Conservation (phyloP, 345 rosid genomes). For the Pistacia vera region DNA sequence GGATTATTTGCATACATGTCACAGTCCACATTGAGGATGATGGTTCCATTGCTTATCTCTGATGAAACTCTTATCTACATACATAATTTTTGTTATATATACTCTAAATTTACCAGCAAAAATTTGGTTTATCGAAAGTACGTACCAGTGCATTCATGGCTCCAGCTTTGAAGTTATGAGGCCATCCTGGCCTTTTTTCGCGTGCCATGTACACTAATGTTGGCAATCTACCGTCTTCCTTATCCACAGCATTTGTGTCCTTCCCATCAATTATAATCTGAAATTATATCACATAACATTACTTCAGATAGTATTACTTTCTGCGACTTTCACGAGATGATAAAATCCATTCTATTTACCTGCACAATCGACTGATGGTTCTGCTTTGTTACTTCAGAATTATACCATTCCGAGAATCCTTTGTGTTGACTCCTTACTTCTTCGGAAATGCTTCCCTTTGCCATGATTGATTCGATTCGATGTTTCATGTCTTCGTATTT, state of each 20-base stretch:
- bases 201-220: conserved; percentile 46
- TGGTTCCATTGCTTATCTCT: conserved; percentile 41
- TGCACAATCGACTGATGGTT: conserved; percentile 39
- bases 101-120: background rate
- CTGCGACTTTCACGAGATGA: too few species aligned
- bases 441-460: conserved; percentile 20
- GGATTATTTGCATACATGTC: conserved; percentile 57
- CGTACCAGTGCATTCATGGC: conserved; percentile 53
- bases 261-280: conserved; percentile 36
- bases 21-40: conserved; percentile 49
- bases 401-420: conserved; percentile 39
- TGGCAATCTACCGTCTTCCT: conserved; percentile 40
- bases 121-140: background rate
- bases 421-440: conserved; percentile 30
- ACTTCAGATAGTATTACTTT: background rate
- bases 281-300: too few species aligned
- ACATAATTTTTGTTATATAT: too few species aligned
- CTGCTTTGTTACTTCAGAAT: conserved; percentile 3
- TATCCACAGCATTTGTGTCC: conserved; percentile 25
- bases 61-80: conserved; percentile 55
- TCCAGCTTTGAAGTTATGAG: conserved; percentile 57
- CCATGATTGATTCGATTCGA: conserved; percentile 21
- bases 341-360: conserved; percentile 13
- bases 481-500: conserved; percentile 28
- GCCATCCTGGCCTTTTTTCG: conserved; percentile 43